Conservation (phyloP, 192 early-diverging fungal species). For the Dimargaris cristalligena region DNA sequence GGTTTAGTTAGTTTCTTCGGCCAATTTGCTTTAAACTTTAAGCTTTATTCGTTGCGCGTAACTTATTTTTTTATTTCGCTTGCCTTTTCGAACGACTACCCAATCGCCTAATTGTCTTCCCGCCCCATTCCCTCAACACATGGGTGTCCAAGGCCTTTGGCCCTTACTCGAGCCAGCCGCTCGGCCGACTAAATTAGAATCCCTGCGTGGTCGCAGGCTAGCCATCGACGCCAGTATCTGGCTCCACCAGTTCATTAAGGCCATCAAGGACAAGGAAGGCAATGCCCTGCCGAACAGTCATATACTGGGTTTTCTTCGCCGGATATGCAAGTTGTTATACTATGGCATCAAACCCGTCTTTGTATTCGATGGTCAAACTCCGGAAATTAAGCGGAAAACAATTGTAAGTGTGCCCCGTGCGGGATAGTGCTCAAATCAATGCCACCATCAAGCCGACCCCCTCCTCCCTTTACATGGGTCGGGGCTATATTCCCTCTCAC, state of each 20-base stretch:
- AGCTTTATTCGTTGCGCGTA: too few relatives aligned
- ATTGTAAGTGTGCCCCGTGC: too few relatives aligned
- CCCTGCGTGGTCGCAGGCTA: conserved; percentile 51
- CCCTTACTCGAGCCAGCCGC: conserved; percentile 59
- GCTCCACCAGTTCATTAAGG: conserved; percentile 92
- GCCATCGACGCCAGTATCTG: conserved; percentile 95
- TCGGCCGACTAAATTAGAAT: conserved; percentile 62
- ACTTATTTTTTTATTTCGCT: too few relatives aligned
- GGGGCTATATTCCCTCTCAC: too few relatives aligned
- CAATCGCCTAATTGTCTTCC: too few relatives aligned
- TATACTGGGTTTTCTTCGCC: conserved; percentile 79
- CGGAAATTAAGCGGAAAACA: conserved; percentile 63
- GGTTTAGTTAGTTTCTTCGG: too few relatives aligned
- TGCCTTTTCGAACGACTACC: too few relatives aligned
- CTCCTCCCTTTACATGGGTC: too few relatives aligned
- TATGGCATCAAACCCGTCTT: conserved; percentile 83
- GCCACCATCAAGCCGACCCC: too few relatives aligned
- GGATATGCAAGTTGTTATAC: conserved; percentile 87
- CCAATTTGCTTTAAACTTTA: too few relatives aligned
- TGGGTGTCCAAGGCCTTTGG: conserved; percentile 97
- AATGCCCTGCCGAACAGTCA: conserved; percentile 68
- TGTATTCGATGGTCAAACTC: conserved; percentile 91
- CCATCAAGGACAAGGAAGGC: conserved; percentile 81
- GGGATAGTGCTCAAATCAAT: too few relatives aligned
- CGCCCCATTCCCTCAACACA: too few relatives aligned